Conservation (phyloP, 495 filamentous ascomycete genomes). For the Hypoxylon intermedium region DNA sequence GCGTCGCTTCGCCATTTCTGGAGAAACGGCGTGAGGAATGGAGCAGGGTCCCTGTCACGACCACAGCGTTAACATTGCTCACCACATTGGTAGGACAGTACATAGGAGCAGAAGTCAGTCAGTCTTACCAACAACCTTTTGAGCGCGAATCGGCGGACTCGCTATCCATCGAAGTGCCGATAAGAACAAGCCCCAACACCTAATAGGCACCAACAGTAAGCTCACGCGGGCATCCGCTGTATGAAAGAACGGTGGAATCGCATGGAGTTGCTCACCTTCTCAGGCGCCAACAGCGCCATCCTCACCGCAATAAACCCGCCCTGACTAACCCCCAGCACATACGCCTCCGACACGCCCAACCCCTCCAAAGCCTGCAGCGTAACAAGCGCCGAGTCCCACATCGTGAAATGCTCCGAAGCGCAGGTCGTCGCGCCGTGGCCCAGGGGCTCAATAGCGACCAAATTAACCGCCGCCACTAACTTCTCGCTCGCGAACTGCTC, state of each 20-base stretch:
- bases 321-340: conserved; percentile 66
- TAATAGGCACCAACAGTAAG: conserved; percentile 21
- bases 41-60: conserved; percentile 51
- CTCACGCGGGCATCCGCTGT: conserved; percentile 1
- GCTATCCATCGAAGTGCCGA: conserved; percentile 69
- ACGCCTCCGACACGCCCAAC: conserved; percentile 63
- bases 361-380: conserved; percentile 55
- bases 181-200: conserved; percentile 65
- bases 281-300: conserved; percentile 67
- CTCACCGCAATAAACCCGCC: conserved; percentile 66
- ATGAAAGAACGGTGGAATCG: not conserved
- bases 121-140: conserved; percentile 61
- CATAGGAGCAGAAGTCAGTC: not conserved
- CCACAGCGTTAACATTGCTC: not conserved
- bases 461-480: conserved; percentile 57
- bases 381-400: conserved; percentile 63
- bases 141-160: conserved; percentile 62
- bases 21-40: conserved; percentile 50
- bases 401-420: conserved; percentile 57
- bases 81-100: not conserved
- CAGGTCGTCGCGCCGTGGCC: conserved; percentile 59
- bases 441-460: conserved; percentile 64
- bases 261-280: conserved; percentile 51
- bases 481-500: conserved; percentile 53
- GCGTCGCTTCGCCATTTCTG: conserved; percentile 54